Conservation (phyloP, 1,139 yeast species). For the Blastobotrys indianensis region DNA sequence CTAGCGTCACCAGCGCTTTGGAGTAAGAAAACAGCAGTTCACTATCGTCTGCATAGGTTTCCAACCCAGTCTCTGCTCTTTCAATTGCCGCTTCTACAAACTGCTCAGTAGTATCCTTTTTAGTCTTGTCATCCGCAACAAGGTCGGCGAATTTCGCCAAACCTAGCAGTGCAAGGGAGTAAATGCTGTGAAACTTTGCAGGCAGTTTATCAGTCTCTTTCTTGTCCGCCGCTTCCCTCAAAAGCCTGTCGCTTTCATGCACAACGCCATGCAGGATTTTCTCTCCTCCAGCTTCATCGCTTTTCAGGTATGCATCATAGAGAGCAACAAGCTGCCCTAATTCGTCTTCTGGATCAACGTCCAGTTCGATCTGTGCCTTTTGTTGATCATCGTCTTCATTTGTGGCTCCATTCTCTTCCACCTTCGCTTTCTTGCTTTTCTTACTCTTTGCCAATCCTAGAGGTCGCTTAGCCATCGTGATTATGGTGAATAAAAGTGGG, state of each 20-base stretch:
- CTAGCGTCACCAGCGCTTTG: constrained; percentile 45
- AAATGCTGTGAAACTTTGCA: constrained; percentile 63
- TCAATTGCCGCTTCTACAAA: constrained; percentile 68
- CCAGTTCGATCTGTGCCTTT: constrained; percentile 65
- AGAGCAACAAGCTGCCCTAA: constrained; percentile 65
- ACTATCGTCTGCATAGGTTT: constrained; percentile 39
- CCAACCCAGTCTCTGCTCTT: constrained; percentile 57
- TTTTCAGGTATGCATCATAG: constrained; percentile 40
- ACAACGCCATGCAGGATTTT: constrained; percentile 69
- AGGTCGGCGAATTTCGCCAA: constrained; percentile 41
- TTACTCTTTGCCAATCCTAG: constrained; percentile 72
- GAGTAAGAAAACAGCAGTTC: constrained; percentile 49
- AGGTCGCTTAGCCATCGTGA: constrained; percentile 53
- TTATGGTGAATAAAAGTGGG: no score
- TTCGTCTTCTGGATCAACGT: constrained; percentile 71
- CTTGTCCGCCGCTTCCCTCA: constrained; percentile 41
- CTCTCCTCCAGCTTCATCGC: constrained; percentile 5
- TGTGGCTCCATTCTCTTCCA: constrained; percentile 20
- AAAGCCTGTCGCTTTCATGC: constrained; percentile 82
- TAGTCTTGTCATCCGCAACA: constrained; percentile 18
- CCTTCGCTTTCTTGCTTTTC: constrained; percentile 25
- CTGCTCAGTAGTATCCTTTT: constrained; percentile 39
- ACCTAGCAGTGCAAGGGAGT: constrained; percentile 66
- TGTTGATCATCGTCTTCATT: constrained; percentile 17
- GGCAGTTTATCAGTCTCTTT: constrained; percentile 36